Base-by-base conservation (phyloP, 2,329 filamentous ascomycete genomes). In the Pseudogymnoascus sp. region DNA sequence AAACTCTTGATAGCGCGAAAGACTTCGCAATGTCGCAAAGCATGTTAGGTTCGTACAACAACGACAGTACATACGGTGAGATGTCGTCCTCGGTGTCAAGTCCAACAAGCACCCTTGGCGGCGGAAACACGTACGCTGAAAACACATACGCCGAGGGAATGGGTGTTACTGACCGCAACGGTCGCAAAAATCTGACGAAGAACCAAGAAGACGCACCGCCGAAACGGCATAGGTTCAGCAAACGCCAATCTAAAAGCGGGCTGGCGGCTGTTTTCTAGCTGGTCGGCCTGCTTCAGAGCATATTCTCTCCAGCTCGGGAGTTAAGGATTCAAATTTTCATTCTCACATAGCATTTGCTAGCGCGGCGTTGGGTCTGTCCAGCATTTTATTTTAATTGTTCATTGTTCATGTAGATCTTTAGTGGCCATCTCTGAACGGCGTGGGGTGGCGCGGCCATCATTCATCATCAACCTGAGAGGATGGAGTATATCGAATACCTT, bases 231-330 rank as follows among this genome's bases (percentile, higher is more conserved):
- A 80, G 86, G 58, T 97, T 97, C 75, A 96, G 92, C 77, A 94
- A 94, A 76, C 82, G 93, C 68, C 91, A 96, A 76, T 95, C 90
- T 13, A 96, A 95, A 77, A 96, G 91, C 73, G 92, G 93, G n/a
- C 82, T 96, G 58, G 91, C 91, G 29, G 89, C 92, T 58, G 89
- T 90, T 59, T 96, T 97, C 72, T 96, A 59, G 18, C 18, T n/a
- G 33, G 18, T 9, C 33, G 31, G 33, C 36, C 33, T 59, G 33
- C 33, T n/a, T 29, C 33, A 37, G 10, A 37, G 58, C 33, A 27
- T 37, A 36, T 37, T 36, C 21, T 12, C 10, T 59, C 58, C 33
- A 25, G 31, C 18, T 37, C n/a, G 33, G 58, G 58, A 39, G 58
- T 25, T 36, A 40, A 39, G 18, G 58, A 59, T 36, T 27, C 33